phyloP scores from a whole-genome alignment of 106 monocot genomes.

The Allium cepa region DNA sequence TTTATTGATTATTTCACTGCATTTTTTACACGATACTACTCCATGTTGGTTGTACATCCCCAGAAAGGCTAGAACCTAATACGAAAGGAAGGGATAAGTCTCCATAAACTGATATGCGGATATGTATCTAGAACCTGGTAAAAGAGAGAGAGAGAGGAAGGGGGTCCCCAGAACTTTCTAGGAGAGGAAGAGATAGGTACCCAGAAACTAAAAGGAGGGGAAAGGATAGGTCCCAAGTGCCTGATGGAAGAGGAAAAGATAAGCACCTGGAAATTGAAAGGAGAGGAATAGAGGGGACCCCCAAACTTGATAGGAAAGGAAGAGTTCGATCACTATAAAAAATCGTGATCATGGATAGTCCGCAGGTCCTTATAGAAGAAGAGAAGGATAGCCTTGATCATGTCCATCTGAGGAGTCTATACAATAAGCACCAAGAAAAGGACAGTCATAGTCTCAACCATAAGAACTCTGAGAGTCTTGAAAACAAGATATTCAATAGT shows the following conservation, averaged over 20 bases:
- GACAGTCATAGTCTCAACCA: constrained; percentile 6
- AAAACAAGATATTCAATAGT: too few species aligned
- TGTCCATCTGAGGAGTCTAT: constrained; percentile 52
- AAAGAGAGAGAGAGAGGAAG: constrained; percentile 25
- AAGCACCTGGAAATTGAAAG: too few species aligned
- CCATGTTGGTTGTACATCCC: neutral
- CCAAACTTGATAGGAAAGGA: constrained; percentile 15
- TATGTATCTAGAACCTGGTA: constrained; percentile 19
- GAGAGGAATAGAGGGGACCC: too few species aligned
- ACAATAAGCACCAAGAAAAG: constrained; percentile 22
- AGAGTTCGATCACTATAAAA: constrained; percentile 4
- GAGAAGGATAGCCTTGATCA: constrained; percentile 83
- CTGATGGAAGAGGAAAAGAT: constrained; percentile 25
- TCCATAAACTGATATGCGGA: constrained; percentile 19
- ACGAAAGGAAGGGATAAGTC: constrained; percentile 7
- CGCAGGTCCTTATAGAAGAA: constrained; percentile 70
- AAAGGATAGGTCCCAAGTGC: constrained; percentile 44
- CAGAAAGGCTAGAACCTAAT: constrained; percentile 16
- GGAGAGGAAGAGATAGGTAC: constrained; percentile 45
- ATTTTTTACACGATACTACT: too few species aligned
- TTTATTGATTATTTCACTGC: too few species aligned
- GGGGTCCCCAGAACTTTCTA: constrained; percentile 65
- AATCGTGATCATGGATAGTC: constrained; percentile 33
- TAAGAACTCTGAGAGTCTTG: too few species aligned
- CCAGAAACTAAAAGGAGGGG: constrained; percentile 23